Evolutionary conservation across 2,329 filamentous ascomycete genomes (phyloP).

Genomic region (Colletotrichum chrysophilum): DNA sequence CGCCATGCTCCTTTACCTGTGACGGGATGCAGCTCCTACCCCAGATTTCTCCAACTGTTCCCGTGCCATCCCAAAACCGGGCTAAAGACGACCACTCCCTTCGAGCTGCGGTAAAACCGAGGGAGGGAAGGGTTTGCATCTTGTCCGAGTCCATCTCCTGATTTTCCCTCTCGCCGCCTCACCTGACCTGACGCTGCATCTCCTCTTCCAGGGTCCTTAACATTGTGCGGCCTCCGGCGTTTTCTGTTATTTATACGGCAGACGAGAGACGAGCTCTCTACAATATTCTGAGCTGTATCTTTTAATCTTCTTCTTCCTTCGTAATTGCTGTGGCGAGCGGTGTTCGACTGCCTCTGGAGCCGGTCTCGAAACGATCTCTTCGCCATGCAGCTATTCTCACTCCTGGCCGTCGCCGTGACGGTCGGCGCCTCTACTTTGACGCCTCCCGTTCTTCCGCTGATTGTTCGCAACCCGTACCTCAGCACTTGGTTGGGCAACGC

Average conservation of each 20-base stretch:
- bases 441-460: conserved; percentile 61
- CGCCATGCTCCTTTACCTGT: not conserved
- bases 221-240: not conserved
- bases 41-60: conserved; percentile 18
- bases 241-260: not conserved
- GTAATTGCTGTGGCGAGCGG: not conserved
- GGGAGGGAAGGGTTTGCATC: not conserved
- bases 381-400: conserved; percentile 31
- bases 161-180: not conserved
- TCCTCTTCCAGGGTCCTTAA: not conserved
- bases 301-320: not conserved
- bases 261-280: not conserved
- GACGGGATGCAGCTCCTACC: conserved; percentile 6
- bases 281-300: not conserved
- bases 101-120: not conserved
- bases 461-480: conserved; percentile 65
- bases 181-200: not conserved
- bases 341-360: not conserved
- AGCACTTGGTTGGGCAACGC: conserved; percentile 70
- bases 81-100: not conserved
- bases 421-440: conserved; percentile 57
- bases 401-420: conserved; percentile 36
- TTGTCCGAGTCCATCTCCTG: not conserved
- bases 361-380: not conserved
- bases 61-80: not conserved